Conservation (phyloP, 495 filamentous ascomycete species). For the Talaromyces wortmannii region DNA sequence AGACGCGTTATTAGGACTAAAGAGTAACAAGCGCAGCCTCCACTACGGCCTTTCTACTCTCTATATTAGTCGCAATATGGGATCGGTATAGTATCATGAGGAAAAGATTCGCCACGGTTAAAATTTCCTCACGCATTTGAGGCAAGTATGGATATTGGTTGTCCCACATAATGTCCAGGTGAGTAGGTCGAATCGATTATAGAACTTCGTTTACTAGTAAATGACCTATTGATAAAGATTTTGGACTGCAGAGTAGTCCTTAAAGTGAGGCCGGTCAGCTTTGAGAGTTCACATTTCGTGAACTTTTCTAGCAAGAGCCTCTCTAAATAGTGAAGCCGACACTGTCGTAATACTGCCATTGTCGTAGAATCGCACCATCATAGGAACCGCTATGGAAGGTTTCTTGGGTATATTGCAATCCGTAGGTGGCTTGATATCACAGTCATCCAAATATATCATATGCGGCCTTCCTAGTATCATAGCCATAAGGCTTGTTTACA, state of each 20-base stretch:
- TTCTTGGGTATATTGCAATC: constrained; percentile 5
- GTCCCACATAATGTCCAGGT: neutral
- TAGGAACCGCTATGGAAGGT: constrained; percentile 11
- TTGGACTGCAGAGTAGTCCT: neutral
- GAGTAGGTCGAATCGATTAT: neutral
- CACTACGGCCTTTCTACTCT: constrained; percentile 4
- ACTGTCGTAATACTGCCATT: neutral
- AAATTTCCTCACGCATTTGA: neutral
- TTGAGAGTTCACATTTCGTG: neutral
- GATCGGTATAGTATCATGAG: constrained; percentile 1
- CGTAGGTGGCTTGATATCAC: constrained; percentile 3
- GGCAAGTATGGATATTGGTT: neutral
- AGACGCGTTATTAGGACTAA: constrained; percentile 4
- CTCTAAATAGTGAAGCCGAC: neutral
- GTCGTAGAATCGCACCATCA: neutral
- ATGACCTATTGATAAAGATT: neutral
- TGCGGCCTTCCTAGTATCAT: constrained; percentile 8
- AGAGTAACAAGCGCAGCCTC: constrained; percentile 6
- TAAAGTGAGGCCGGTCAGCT: neutral
- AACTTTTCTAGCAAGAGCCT: neutral
- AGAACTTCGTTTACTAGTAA: neutral
- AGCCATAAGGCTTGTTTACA: constrained; percentile 6
- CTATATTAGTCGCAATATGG: constrained; percentile 3
- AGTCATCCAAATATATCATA: constrained; percentile 6
- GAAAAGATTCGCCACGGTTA: constrained; percentile 4